Percentiles rank a stretch among this genome's conserved stretches.
These are phyloP conservation scores for Kwoniella sp. DNA, from an alignment of 768 basidiomycete genomes.

Conservation along the genomic window DNA sequence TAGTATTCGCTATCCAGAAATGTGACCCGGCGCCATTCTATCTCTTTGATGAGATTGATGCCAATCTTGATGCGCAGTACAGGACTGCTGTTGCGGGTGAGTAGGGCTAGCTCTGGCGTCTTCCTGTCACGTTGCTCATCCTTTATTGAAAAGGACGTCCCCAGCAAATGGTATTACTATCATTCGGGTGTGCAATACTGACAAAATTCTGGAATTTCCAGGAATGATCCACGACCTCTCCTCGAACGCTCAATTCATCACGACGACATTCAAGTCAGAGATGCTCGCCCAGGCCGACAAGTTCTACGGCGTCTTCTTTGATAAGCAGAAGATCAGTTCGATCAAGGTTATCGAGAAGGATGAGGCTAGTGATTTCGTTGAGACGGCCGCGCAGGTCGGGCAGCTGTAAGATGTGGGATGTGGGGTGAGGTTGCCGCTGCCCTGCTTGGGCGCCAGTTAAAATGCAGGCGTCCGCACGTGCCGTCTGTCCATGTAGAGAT, in stretches of 20 bases:
- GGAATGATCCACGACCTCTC: constrained; percentile 93
- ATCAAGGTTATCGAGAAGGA: constrained; percentile 84
- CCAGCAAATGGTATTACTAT: no score
- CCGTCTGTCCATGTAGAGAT: no score
- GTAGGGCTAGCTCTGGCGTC: constrained; percentile 46
- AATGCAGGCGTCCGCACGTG: no score
- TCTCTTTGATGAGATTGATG: constrained; percentile 99
- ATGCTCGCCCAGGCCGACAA: constrained; percentile 95
- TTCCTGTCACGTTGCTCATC: no score
- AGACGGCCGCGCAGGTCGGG: constrained; percentile 56
- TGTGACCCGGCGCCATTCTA: constrained; percentile 99
- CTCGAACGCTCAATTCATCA: constrained; percentile 89
- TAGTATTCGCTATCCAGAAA: constrained; percentile 98
- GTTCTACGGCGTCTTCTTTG: constrained; percentile 95
- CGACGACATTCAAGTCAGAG: constrained; percentile 96
- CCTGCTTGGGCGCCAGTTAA: no score
- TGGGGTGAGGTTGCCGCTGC: background rate
- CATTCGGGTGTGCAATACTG: background rate
- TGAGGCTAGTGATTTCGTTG: constrained; percentile 92
- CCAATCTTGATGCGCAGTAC: constrained; percentile 95
- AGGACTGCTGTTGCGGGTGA: constrained; percentile 92
- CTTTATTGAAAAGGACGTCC: no score
- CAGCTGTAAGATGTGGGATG: constrained; percentile 9
- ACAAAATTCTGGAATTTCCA: constrained; percentile 43
- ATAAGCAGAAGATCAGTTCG: constrained; percentile 90